Base-by-base conservation (phyloP, 2,329 filamentous ascomycete genomes). In the Thermothelomyces thermophilus region DNA sequence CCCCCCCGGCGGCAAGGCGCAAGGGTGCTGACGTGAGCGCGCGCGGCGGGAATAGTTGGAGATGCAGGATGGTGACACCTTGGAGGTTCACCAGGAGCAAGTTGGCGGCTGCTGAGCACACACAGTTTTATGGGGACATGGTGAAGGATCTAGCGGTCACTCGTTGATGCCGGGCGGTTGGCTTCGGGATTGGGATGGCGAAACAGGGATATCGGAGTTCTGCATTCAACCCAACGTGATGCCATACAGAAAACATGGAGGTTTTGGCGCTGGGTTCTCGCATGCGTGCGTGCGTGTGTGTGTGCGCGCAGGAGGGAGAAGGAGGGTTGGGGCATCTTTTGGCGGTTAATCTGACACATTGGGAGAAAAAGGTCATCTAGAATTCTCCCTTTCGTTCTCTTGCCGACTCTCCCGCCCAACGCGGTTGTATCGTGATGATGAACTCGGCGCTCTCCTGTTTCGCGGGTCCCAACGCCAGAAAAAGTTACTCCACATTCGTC, bases 51-150 rank as follows among this genome's bases (percentile, higher is more conserved):
- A 52, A 20, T 46, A 97, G 93, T 84, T 97, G 48, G 93, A 97
- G 55, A 98, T 98, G 93, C 75, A 83, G 58, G 93, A 98, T 61
- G 91, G 93, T 31, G 93, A 98, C 64, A 94, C 88, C 1, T 83
- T 98, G 22, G 93, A 98, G 66, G 93, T 98, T 22, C 91, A 97
- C 68, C 93, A 97, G 68, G 93, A 98, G 69, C 93, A 98, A 73
- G 93, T 97, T 55, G 93, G 93, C 53, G 91, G 90, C 54, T 70
- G 63, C 56, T 70, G 19, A 48, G 45, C 16, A 30, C 5, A 19
- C 7, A 16, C 5, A 5, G 22, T n/a, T 26, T 3, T 3, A 13
- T 13, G 28, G 20, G 9, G n/a, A 22, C 3, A 28, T 0, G 19
- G 11, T 13, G 35, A 20, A 14, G 34, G 30, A 6, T n/a, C 14